phyloP scores from a whole-genome alignment of 1,139 yeast species.

The Saccharomycopsis hybrid region DNA sequence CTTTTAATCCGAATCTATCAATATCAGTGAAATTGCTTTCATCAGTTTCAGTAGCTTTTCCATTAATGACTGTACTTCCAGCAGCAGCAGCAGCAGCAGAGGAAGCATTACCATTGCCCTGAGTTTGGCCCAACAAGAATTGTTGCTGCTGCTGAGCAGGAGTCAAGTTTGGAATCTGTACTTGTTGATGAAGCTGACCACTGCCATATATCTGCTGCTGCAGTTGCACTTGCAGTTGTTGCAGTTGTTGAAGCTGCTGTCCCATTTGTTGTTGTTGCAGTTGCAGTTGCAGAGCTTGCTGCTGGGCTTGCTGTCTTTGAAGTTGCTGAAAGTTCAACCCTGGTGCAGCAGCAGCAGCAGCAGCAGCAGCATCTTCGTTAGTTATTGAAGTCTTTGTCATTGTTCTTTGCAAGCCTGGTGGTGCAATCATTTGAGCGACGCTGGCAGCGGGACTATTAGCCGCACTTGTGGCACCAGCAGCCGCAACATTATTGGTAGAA shows the following conservation, averaged over 20 bases:
- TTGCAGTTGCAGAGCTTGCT: constrained; percentile 14
- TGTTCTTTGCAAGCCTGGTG: constrained; percentile 7
- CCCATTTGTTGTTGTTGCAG: constrained; percentile 2
- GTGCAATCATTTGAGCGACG: neutral
- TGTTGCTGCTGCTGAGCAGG: neutral
- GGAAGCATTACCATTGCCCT: constrained; percentile 2
- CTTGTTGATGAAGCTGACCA: neutral
- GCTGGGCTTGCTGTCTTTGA: constrained; percentile 10
- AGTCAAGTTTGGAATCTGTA: neutral
- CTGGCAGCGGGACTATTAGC: neutral
- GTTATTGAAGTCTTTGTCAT: neutral
- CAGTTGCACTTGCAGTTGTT: constrained; percentile 3
- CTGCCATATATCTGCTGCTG: neutral
- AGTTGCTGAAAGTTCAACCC: neutral
- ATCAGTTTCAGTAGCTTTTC: constrained; percentile 23
- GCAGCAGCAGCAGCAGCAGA: constrained; percentile 5
- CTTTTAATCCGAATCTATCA: constrained; percentile 69
- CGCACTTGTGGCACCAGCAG: neutral
- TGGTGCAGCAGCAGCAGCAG: neutral
- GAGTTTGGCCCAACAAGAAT: neutral
- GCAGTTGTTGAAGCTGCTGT: constrained; percentile 7
- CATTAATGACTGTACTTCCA: constrained; percentile 4
- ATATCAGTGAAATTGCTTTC: constrained; percentile 28
- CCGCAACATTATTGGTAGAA: neutral
- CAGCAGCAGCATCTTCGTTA: neutral